Evolutionary conservation across 305 asterid genomes (phyloP).

Genomic region (Vinca major): DNA sequence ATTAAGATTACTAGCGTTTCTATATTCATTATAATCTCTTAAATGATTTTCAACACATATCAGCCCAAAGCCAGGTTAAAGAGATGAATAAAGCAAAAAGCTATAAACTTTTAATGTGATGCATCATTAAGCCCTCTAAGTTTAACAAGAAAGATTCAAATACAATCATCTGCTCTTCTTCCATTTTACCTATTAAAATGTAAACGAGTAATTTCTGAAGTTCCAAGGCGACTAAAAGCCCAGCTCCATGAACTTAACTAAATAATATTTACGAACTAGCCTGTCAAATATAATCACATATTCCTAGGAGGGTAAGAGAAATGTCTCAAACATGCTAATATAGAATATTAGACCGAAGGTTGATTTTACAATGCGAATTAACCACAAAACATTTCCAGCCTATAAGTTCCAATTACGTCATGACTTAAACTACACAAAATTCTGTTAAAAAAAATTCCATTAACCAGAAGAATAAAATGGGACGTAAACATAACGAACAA

Average conservation of each 20-base stretch:
- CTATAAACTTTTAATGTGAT: background rate
- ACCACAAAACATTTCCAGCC: background rate
- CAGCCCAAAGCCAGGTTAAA: background rate
- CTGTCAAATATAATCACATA: background rate
- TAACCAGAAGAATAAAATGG: background rate
- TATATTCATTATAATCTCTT: conserved; percentile 1
- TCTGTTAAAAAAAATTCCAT: too few relatives aligned
- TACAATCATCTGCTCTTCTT: background rate
- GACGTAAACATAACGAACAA: background rate
- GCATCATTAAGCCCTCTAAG: background rate
- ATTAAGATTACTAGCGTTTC: background rate
- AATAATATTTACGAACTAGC: background rate
- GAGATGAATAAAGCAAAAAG: background rate
- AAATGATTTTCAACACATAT: conserved; percentile 1
- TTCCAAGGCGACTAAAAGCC: background rate
- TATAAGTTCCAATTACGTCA: background rate
- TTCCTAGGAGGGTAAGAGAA: background rate
- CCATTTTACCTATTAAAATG: background rate
- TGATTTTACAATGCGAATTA: background rate
- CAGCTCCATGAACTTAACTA: background rate
- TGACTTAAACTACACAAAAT: background rate
- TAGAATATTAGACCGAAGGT: background rate
- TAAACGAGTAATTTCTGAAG: background rate
- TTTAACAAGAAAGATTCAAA: background rate
- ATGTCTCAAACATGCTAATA: background rate